phyloP scores from a whole-genome alignment of 139 green algal genomes.

The Micromonas pusilla region DNA sequence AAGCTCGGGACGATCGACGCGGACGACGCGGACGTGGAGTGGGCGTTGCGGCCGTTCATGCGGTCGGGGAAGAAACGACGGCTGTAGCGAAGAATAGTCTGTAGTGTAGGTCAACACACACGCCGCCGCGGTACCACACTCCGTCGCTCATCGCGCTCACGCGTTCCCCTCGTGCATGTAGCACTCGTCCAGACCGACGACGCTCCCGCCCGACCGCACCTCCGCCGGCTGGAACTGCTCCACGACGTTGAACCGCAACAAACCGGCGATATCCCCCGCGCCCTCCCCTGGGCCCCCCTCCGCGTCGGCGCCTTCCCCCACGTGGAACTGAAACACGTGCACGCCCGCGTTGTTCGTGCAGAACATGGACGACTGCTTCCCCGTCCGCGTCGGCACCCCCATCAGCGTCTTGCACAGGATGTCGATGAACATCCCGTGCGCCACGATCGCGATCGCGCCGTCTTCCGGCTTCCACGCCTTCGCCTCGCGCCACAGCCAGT shows the following conservation, averaged over 20 bases:
- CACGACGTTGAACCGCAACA: constrained; percentile 14
- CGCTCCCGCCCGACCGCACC: background rate
- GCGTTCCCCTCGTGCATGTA: constrained; percentile 8
- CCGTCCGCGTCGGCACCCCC: background rate
- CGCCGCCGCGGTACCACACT: background rate
- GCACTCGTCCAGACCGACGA: background rate
- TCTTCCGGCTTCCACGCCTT: background rate
- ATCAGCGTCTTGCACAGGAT: constrained; percentile 13
- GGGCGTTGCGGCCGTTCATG: constrained; percentile 43
- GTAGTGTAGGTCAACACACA: background rate
- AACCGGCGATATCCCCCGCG: background rate
- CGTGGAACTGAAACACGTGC: constrained; percentile 3
- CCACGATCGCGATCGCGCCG: background rate
- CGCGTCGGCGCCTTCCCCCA: too few relatives aligned
- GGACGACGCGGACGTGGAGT: constrained; percentile 43
- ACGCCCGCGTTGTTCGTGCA: constrained; percentile 20
- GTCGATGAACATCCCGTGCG: constrained; percentile 25
- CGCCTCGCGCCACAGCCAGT: background rate
- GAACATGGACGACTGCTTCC: constrained; percentile 9
- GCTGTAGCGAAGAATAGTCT: constrained; percentile 1
- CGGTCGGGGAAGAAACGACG: constrained; percentile 21
- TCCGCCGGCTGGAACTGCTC: constrained; percentile 11
- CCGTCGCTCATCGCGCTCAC: background rate
- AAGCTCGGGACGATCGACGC: constrained; percentile 47
- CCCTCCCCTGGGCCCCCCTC: too few relatives aligned